These are phyloP conservation scores for Boletus rufocinnamomeus DNA, from an alignment of 768 basidiomycete genomes.

Conservation along the genomic window DNA sequence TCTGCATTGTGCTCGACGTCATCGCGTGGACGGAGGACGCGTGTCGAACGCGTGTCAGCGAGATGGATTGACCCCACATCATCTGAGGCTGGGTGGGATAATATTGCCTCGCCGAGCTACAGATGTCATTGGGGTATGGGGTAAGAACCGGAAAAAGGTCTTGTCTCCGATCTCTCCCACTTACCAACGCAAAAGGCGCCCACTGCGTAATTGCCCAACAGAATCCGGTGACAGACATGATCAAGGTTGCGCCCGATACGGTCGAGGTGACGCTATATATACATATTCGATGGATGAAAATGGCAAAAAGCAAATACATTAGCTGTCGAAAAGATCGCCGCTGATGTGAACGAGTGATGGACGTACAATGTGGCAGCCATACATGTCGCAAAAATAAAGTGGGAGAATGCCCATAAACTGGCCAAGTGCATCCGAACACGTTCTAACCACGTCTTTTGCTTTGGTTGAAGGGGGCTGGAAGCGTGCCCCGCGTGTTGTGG, in stretches of 20 bases:
- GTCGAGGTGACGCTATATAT: constrained; percentile 63
- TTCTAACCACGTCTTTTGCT: constrained; percentile 36
- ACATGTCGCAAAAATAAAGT: constrained; percentile 68
- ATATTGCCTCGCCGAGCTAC: constrained; percentile 84
- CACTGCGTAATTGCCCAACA: constrained; percentile 93
- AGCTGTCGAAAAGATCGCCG: constrained; percentile 15
- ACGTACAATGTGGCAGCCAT: constrained; percentile 87
- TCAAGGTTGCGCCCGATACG: constrained; percentile 68
- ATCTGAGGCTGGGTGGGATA: constrained; percentile 54
- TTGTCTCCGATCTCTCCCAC: constrained; percentile 25
- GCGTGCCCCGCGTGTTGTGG: constrained; percentile 19
- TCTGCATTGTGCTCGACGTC: constrained; percentile 20
- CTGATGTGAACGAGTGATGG: constrained; percentile 14
- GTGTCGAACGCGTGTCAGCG: constrained; percentile 37
- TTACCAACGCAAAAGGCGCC: constrained; percentile 88
- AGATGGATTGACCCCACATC: constrained; percentile 42
- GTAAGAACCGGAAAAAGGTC: constrained; percentile 13
- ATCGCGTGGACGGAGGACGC: constrained; percentile 6
- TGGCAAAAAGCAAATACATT: constrained; percentile 10
- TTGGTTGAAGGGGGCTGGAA: constrained; percentile 22
- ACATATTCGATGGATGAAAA: constrained; percentile 9
- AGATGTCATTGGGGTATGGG: constrained; percentile 19
- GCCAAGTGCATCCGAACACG: constrained; percentile 60
- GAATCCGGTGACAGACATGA: constrained; percentile 81
- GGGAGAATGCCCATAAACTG: constrained; percentile 77